Conservation (phyloP, 2,329 filamentous ascomycete genomes). For the Aspergillus spinulosporus region DNA sequence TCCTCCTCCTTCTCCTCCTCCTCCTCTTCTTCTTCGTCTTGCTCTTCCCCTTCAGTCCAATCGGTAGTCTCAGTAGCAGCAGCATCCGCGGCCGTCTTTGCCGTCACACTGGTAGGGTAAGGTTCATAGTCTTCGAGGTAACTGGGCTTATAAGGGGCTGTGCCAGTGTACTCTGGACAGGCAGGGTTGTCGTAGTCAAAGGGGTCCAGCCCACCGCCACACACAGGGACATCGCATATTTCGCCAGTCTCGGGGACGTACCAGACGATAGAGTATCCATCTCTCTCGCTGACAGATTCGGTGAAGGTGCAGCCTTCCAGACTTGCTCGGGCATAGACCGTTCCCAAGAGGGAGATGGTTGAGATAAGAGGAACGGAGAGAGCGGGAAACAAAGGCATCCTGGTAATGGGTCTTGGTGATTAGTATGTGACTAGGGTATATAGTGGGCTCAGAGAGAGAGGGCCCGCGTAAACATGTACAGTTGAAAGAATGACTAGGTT, state of each 20-base stretch:
- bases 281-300: conserved; percentile 26
- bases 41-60: background rate
- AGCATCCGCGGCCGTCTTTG: background rate
- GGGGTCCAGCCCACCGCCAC: conserved; percentile 66
- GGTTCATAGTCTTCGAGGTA: conserved; percentile 9
- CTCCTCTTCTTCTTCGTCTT: too few species aligned
- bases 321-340: conserved; percentile 25
- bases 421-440: background rate
- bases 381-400: background rate
- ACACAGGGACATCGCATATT: conserved; percentile 65
- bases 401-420: background rate
- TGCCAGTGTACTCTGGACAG: conserved; percentile 44
- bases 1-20: too few species aligned
- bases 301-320: conserved; percentile 29
- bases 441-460: background rate
- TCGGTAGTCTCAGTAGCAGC: background rate
- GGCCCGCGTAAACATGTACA: background rate
- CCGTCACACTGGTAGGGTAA: background rate
- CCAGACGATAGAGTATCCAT: conserved; percentile 44
- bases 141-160: conserved; percentile 17
- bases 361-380: background rate
- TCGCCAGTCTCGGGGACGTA: conserved; percentile 65
- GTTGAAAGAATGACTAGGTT: background rate
- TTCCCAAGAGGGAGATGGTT: background rate
- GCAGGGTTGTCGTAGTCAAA: conserved; percentile 65